Evolutionary conservation across 202 grass and related monocot genomes (phyloP).

Genomic region (Digitaria exilis): DNA sequence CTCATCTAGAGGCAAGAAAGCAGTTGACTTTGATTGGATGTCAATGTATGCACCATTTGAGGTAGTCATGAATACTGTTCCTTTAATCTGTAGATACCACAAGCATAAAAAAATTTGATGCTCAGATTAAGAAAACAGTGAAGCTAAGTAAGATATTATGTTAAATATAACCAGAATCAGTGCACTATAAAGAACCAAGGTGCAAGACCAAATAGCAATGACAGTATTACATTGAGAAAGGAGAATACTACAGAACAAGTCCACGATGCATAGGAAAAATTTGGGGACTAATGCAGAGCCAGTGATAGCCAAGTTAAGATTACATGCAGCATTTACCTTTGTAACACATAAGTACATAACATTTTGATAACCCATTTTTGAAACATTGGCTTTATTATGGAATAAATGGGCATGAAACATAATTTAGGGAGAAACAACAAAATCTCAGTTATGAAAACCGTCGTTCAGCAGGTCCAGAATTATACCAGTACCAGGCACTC

Average conservation of each 20-base stretch:
- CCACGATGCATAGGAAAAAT: not conserved
- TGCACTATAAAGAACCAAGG: not conserved
- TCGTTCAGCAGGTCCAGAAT: not conserved
- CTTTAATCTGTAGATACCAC: constrained; percentile 70
- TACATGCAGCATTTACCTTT: not conserved
- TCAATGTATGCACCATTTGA: constrained; percentile 75
- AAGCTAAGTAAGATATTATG: constrained; percentile 21
- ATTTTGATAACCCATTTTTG: not conserved
- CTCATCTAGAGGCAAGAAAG: constrained; percentile 81
- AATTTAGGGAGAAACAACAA: not conserved
- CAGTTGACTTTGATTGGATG: constrained; percentile 79
- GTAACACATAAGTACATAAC: not conserved
- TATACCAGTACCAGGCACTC: not conserved
- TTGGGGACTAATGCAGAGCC: not conserved
- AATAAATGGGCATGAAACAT: not conserved
- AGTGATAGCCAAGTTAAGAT: not conserved
- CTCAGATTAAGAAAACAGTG: not conserved
- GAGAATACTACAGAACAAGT: not conserved
- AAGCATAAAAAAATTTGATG: constrained; percentile 28
- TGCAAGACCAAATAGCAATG: constrained; percentile 5
- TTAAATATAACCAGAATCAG: not conserved
- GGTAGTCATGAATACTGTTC: constrained; percentile 75
- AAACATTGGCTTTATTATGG: not conserved
- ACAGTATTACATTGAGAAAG: not conserved
- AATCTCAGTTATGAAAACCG: constrained; percentile 2